Evolutionary conservation across 805 yeast genomes (phyloP).

Genomic region (Clavispora santaluciae): DNA sequence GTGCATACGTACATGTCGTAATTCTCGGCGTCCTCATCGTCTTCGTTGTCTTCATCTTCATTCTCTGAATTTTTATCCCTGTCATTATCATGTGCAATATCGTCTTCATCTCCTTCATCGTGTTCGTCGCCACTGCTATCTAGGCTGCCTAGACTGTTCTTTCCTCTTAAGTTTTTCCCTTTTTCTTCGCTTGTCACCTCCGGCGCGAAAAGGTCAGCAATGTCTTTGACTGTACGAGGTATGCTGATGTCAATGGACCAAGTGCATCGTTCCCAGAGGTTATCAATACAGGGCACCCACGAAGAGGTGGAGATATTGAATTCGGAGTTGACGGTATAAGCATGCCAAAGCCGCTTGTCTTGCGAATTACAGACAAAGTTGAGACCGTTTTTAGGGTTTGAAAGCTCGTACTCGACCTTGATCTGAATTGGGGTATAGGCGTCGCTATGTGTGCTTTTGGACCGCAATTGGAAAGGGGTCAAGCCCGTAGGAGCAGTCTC

Average conservation of each 20-base stretch:
- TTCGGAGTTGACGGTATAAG: conserved; percentile 77
- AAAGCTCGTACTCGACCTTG: conserved; percentile 59
- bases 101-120: conserved; percentile 10
- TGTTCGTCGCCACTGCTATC: not conserved
- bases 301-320: conserved; percentile 78
- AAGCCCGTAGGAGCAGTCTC: conserved; percentile 26
- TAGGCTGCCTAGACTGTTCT: too few species aligned
- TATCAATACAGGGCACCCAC: conserved; percentile 98
- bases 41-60: conserved; percentile 38
- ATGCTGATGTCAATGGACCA: conserved; percentile 89
- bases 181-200: conserved; percentile 23
- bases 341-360: conserved; percentile 63
- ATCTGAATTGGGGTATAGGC: conserved; percentile 68
- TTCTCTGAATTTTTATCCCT: not conserved
- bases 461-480: conserved; percentile 34
- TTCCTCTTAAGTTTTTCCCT: too few species aligned
- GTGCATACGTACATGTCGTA: conserved; percentile 59
- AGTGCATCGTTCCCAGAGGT: conserved; percentile 78
- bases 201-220: conserved; percentile 45
- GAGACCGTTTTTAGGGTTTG: conserved; percentile 69
- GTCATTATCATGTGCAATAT: not conserved
- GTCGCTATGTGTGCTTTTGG: conserved; percentile 31
- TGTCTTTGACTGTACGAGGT: conserved; percentile 74
- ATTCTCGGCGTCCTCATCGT: conserved; percentile 42
- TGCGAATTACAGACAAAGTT: conserved; percentile 65